Evolutionary conservation across 1,284 basidiomycete species (phyloP), one percentile per base, ranked within the genome.

Genomic region (Cryptococcus hybrid): DNA sequence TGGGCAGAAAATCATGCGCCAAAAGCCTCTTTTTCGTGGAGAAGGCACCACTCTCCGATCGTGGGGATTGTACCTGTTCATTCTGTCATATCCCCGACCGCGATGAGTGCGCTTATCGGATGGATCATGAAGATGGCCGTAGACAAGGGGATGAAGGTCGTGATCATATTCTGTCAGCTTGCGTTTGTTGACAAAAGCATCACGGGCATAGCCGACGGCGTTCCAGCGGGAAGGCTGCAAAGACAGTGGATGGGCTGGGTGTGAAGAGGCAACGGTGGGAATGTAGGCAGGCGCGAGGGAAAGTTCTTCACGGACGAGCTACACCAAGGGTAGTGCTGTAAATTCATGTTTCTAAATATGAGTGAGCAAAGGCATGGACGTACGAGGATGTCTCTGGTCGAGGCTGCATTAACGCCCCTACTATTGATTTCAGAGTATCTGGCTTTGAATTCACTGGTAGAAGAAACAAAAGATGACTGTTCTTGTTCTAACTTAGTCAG

Each of bases 261-360:
- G 18, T 5, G 12, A 15, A 15, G 40, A 42, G 13, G 13, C 1
- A 12, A 30, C 18, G 4, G 34, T 47, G 42, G 59, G 59, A 18
- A 40, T 47, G 47, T 60, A 54, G 15, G 52, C 51, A 6, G 51
- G 50, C 8, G 52, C 40, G 15, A 60, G 30, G 15, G 59, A 47
- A n/a, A 60, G 42, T n/a, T 54, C 52, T 54, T 60, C 59, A 13
- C 55, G 46, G 45, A 60, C 55, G 34, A 60, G 52, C 59, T 60
- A 46, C 3, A 47, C 18, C 47, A 15, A 15, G 30, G 7, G 30
- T n/a, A 18, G 18, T 15, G 45, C 13, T 9, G 44, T 39, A 12
- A 49, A n/a, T 34, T 7, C 35, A 15, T 42, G 6, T 34, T 9
- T 9, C 39, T 18, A 52, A 30, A 42, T 45, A 34, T 35, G 49